These are phyloP conservation scores for Candida argentea DNA, from an alignment of 805 yeast species.

Conservation along the genomic window DNA sequence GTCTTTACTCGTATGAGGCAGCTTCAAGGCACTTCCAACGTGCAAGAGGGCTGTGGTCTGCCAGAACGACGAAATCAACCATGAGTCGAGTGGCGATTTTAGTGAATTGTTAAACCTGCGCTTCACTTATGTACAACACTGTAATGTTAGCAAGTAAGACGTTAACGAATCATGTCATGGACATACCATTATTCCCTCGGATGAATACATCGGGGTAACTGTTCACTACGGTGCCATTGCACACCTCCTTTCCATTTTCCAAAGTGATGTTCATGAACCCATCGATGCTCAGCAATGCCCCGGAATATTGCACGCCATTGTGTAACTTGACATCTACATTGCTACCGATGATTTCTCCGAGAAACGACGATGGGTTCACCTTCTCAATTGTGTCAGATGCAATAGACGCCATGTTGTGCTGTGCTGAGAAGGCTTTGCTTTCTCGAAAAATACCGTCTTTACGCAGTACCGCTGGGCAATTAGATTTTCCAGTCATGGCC, in stretches of 20 bases:
- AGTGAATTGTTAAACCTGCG: constrained; percentile 10
- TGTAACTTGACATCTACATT: constrained; percentile 74
- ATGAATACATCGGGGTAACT: constrained; percentile 72
- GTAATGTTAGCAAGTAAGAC: constrained; percentile 10
- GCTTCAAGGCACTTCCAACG: too few relatives aligned
- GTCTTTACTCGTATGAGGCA: too few relatives aligned
- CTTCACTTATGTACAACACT: constrained; percentile 35
- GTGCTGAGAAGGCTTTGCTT: too few relatives aligned
- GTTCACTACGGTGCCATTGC: constrained; percentile 37
- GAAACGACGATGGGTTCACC: constrained; percentile 66
- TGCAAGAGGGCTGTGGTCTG: too few relatives aligned
- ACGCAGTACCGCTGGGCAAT: too few relatives aligned
- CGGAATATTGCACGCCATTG: constrained; percentile 73
- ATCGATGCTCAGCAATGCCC: constrained; percentile 76
- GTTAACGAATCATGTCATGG: constrained; percentile 1
- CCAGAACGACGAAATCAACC: too few relatives aligned
- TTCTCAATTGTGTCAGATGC: constrained; percentile 13
- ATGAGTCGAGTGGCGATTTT: too few relatives aligned
- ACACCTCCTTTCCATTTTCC: constrained; percentile 62
- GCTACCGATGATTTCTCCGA: constrained; percentile 69
- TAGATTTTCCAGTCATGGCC: too few relatives aligned
- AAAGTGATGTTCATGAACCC: constrained; percentile 95
- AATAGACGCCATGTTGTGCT: too few relatives aligned
- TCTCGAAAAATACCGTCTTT: too few relatives aligned
- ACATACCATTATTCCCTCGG: constrained; percentile 78